phyloP scores from a whole-genome alignment of 257 asterid genomes.

The Thymus quinquecostatus region DNA sequence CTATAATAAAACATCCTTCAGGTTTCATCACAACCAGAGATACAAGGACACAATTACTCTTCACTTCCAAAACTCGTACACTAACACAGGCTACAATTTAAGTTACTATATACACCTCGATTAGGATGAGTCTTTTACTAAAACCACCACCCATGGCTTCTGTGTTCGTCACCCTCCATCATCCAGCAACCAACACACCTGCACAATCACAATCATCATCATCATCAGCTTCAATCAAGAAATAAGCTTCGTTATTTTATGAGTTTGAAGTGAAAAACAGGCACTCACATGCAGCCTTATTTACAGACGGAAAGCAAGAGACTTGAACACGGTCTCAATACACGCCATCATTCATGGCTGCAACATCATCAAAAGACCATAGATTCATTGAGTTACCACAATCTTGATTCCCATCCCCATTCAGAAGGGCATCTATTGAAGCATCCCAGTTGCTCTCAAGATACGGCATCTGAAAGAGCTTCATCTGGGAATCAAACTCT shows the following conservation, averaged over 20 bases:
- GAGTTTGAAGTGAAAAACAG: slow-evolving; percentile 3
- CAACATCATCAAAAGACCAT: slow-evolving; percentile 73
- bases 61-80: slow-evolving; percentile 27
- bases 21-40: slow-evolving; percentile 39
- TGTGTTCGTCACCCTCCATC: slow-evolving; percentile 19
- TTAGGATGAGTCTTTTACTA: slow-evolving; percentile 25
- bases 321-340: slow-evolving; percentile 41
- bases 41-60: slow-evolving; percentile 10
- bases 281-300: slow-evolving; percentile 65
- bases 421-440: slow-evolving; percentile 67
- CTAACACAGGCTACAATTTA: slow-evolving; percentile 35
- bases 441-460: slow-evolving; percentile 81
- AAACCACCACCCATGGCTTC: slow-evolving; percentile 52
- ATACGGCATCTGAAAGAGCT: slow-evolving; percentile 66
- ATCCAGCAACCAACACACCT: slow-evolving; percentile 46
- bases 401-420: slow-evolving; percentile 53
- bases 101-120: slow-evolving; percentile 40
- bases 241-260: neutral
- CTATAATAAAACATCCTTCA: neutral
- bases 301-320: slow-evolving; percentile 39
- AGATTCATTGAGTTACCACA: slow-evolving; percentile 60
- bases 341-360: slow-evolving; percentile 49
- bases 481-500: slow-evolving; percentile 72
- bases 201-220: neutral
- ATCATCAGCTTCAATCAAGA: no score